A percentile compares a stretch with the other conserved stretches of the same genome.
Conservation (phyloP, 352 stramenopile species). For the Phytopythium aichiense region DNA sequence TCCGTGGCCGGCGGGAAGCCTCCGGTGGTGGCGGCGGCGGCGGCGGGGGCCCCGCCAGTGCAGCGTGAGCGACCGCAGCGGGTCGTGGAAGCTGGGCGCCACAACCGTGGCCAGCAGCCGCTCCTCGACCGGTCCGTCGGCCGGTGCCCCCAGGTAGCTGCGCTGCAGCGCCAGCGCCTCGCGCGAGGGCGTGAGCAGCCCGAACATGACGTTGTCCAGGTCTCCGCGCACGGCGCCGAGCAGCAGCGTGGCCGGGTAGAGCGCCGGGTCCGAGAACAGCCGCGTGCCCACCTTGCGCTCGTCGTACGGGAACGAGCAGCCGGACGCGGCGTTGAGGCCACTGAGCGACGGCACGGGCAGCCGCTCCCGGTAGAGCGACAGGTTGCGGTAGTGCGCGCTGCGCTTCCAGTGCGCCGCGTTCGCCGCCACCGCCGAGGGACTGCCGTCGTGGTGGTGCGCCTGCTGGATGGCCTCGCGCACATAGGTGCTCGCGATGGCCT, state of each 20-base stretch:
- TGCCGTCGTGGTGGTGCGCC: neutral
- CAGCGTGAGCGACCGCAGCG: conserved; percentile 25
- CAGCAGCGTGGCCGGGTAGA: conserved; percentile 24
- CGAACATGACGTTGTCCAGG: conserved; percentile 34
- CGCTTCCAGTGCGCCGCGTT: conserved; percentile 20
- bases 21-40: neutral
- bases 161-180: conserved; percentile 21
- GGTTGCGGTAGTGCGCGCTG: conserved; percentile 13
- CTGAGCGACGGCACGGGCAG: neutral
- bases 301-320: conserved; percentile 8
- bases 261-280: conserved; percentile 16
- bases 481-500: neutral
- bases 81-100: conserved; percentile 18
- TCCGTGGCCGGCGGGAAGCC: neutral
- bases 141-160: conserved; percentile 14
- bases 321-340: neutral
- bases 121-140: conserved; percentile 22
- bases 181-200: conserved; percentile 22
- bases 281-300: conserved; percentile 26
- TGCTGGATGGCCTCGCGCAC: conserved; percentile 3
- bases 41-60: conserved; percentile 13
- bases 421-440: conserved; percentile 8
- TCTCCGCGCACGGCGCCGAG: conserved; percentile 24
- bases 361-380: conserved; percentile 26
- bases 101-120: conserved; percentile 20